Base-by-base conservation (phyloP, 139 green algal genomes). In the Klebsormidium nitens region DNA sequence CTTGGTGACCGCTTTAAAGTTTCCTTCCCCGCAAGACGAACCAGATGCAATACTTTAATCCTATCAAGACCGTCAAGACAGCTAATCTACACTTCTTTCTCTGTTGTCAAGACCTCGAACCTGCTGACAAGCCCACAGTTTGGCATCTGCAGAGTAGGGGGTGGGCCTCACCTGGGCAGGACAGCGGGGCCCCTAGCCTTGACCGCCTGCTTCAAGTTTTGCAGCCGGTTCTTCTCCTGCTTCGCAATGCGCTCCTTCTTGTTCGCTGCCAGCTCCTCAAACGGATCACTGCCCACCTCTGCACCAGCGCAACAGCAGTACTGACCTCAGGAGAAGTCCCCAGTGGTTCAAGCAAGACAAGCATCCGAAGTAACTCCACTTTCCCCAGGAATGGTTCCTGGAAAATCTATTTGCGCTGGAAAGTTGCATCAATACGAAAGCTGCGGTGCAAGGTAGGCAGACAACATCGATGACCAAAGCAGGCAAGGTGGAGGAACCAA, bases 221-320 rank as follows among this genome's bases (percentile, higher is more conserved):
- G 78, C 63, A 89, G 35, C 83, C 93, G 86, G 47, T 79, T 66
- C 58, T 84, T 77, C 5, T 83, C 50, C 64, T 97, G 87, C 35
- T 79, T 86, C 47, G 79, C 80, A 32, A 95, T 78, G 1, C 89
- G 79, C 66, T 89, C 84, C 61, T 85, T 87, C 84, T 92, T 93
- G 47, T 91, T 86, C 23, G 77, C 47, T 17, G 74, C 73, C 74
- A 89, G 47, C 37, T 74, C 59, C 0, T 84, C 83, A 71, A 98
- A 98, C 2, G 93, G 93, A 63, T 97, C 92, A 71, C 91, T 88
- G 3, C 88, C 89, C 34, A 57, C 32, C 36, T 64, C 87, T 91
- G 87, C 56, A 64, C 56, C 32, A 8, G 14, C 42, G 42, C 42
- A 14, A 26, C 11, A 14, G 42, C 42, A 50, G 42, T 14, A 50